Conservation (phyloP, 192 early-diverging fungal genomes). For the Backusella westeae region DNA sequence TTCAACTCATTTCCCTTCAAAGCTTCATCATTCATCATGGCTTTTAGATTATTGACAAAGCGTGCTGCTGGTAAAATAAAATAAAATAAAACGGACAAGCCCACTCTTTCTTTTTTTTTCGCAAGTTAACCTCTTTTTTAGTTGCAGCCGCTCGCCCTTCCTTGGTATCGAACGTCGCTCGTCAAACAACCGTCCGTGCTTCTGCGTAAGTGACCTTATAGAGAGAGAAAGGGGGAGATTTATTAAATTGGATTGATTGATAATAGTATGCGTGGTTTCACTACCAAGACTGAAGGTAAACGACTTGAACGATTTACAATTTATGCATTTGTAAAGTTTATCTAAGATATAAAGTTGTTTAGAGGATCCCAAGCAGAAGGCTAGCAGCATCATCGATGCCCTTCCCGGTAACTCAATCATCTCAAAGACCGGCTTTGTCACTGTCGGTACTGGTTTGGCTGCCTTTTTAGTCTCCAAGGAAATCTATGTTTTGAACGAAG, state of each 20-base stretch:
- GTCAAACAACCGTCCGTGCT: constrained; percentile 21
- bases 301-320: not conserved
- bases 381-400: constrained; percentile 86
- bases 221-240: not conserved
- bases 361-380: constrained; percentile 73
- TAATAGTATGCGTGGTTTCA: constrained; percentile 30
- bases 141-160: constrained; percentile 19
- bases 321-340: not conserved
- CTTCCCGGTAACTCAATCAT: constrained; percentile 88
- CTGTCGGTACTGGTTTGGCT: constrained; percentile 77
- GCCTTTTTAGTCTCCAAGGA: constrained; percentile 95
- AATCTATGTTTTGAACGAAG: constrained; percentile 95
- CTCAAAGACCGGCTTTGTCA: constrained; percentile 88
- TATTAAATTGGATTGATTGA: not conserved
- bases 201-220: constrained; percentile 7
- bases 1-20: not conserved
- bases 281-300: constrained; percentile 25
- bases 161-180: constrained; percentile 16
- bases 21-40: constrained; percentile 13
- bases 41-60: constrained; percentile 32
- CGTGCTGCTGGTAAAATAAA: constrained; percentile 24
- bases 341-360: constrained; percentile 26
- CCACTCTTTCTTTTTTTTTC: not conserved
- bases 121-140: not conserved
- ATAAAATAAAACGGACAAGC: not conserved